These are phyloP conservation scores for Epithemia pelagica DNA, from an alignment of 108 stramenopile species.

Conservation along the genomic window DNA sequence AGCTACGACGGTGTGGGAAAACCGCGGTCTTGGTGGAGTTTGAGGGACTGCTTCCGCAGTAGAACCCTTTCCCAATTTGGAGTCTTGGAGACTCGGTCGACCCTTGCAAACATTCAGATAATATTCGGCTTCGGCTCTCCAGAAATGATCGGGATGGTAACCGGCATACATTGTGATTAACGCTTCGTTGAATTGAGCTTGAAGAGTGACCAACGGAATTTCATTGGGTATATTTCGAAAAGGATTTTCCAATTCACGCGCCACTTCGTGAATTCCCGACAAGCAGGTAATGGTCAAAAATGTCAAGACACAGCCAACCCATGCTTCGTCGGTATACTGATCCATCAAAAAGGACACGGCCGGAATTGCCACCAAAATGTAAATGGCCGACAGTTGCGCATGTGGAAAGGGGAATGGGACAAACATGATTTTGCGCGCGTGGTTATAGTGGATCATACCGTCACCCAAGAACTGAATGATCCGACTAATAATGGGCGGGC, in stretches of 20 bases:
- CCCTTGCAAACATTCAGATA: too few species aligned
- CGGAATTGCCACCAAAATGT: constrained; percentile 34
- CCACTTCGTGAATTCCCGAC: constrained; percentile 67
- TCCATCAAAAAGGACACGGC: constrained; percentile 63
- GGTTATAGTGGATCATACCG: constrained; percentile 73
- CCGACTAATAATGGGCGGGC: constrained; percentile 64
- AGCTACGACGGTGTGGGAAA: too few species aligned
- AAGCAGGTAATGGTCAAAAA: constrained; percentile 61
- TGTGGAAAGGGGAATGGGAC: constrained; percentile 76
- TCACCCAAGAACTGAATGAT: constrained; percentile 64
- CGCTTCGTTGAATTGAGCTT: constrained; percentile 70
- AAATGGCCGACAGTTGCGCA: constrained; percentile 64
- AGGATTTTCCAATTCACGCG: constrained; percentile 74
- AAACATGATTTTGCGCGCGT: constrained; percentile 65
- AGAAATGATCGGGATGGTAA: constrained; percentile 70
- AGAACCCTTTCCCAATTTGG: background rate
- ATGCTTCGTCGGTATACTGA: constrained; percentile 46
- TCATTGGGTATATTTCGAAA: constrained; percentile 78
- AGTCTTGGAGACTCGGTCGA: too few species aligned
- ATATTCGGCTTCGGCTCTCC: constrained; percentile 21
- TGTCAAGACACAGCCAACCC: constrained; percentile 39
- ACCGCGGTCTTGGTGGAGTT: too few species aligned
- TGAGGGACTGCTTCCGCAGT: background rate
- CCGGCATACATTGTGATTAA: constrained; percentile 65
- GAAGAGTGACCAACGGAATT: constrained; percentile 54